These are phyloP conservation scores for Ajuga chamaepitys DNA, from an alignment of 257 asterid species.

Conservation along the genomic window DNA sequence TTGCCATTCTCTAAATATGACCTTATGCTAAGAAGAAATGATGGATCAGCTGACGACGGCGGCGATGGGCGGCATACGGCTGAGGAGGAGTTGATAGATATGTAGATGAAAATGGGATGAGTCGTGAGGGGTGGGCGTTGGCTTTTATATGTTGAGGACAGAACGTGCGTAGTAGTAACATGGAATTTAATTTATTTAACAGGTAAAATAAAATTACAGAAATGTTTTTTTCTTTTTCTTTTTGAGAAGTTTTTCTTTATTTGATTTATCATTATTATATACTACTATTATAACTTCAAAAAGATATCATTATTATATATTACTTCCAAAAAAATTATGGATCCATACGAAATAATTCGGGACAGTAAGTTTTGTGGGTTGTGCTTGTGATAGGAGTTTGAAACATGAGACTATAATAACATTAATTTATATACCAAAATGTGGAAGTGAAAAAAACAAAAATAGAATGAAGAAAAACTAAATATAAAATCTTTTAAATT, in stretches of 20 bases:
- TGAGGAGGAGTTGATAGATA: background rate
- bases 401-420: background rate
- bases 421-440: slow-evolving; percentile 4
- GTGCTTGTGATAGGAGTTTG: background rate
- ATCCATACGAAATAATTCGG: no score
- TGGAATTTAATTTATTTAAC: background rate
- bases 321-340: no score
- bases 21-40: background rate
- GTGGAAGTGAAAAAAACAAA: background rate
- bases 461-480: no score
- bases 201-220: no score
- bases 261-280: no score
- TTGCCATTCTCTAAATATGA: slow-evolving; percentile 22
- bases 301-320: no score
- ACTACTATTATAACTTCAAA: no score
- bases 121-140: background rate
- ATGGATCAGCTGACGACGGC: background rate
- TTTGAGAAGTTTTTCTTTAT: no score
- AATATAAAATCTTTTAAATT: no score
- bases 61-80: slow-evolving; percentile 23
- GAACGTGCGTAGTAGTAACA: slow-evolving; percentile 32
- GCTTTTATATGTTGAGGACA: slow-evolving; percentile 32
- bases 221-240: no score
- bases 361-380: background rate
- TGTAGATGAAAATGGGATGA: slow-evolving; percentile 9